Evolutionary conservation across 2,329 filamentous ascomycete species (phyloP), one percentile per base, ranked within the genome.

Genomic region (Aotearoamyces nothofagi): DNA sequence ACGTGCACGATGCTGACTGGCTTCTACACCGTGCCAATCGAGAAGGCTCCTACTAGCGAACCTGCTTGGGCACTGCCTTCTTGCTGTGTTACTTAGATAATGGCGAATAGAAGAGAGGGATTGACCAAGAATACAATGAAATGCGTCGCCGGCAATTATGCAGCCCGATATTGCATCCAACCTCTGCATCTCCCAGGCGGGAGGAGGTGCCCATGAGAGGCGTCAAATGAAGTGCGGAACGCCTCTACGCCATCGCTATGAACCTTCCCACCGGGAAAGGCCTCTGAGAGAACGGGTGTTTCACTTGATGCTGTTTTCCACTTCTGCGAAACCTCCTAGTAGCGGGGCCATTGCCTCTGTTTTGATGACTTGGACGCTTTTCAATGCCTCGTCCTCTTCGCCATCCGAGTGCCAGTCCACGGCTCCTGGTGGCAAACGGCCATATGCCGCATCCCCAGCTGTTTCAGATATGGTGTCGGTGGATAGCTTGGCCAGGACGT

Each of bases 401-500:
- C 46, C 47, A 12, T 49, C 47, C 15, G 46, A 50, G 29, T 44
- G 40, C 74, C 69, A 43, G 66, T 57, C 42, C 25, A 62, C 44
- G 6, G 42, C 40, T 11, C 12, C 17, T 5, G 20, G 26, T 19
- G 22, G 11, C 24, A 15, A 24, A 12, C 17, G 26, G 11, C 29
- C 26, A 11, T 20, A 15, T 2, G 20, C 22, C 8, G 26, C 44
- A 33, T 32, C 37, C 15, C 42, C 39, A 15, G 33, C 32, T 14
- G 39, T 37, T 39, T 41, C 39, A 39, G 24, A 27, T 30, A 33
- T 27, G 31, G 61, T 53, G 26, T 58, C 60, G 20, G 54, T 47
- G 10, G 61, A 62, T 7, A 76, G 58, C 40, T 69, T 73, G 11
- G 69, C 66, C 10, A 76, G 58, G 26, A 77, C 61, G 39, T 65